phyloP scores from a whole-genome alignment of 306 rosid species.

The Adenanthera pavonina region DNA sequence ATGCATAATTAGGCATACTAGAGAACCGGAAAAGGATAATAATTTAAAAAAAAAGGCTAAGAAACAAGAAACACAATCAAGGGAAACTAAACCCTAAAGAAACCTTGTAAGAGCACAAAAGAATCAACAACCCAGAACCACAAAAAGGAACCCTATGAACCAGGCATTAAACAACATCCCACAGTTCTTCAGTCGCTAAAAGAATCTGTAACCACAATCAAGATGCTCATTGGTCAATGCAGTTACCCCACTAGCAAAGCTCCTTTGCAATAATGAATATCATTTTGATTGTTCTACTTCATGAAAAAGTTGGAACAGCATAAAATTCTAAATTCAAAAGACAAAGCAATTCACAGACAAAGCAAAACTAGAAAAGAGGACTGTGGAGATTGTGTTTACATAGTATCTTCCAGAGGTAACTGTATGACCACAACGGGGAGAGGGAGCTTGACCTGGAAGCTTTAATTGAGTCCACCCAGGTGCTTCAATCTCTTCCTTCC shows the following conservation, averaged over 20 bases:
- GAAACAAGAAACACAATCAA: background rate
- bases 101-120: background rate
- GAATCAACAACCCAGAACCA: background rate
- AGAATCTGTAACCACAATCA: background rate
- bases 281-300: constrained; percentile 20
- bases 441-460: constrained; percentile 99
- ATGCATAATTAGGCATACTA: background rate
- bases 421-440: constrained; percentile 93
- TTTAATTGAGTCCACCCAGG: constrained; percentile 98
- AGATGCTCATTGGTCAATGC: background rate
- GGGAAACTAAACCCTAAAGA: background rate
- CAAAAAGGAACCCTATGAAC: background rate
- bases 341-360: constrained; percentile 24
- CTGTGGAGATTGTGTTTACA: constrained; percentile 55
- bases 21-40: background rate
- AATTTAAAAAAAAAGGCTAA: background rate
- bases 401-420: constrained; percentile 84
- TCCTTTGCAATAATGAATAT: background rate
- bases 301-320: constrained; percentile 3
- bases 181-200: background rate
- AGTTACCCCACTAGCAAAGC: background rate
- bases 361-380: constrained; percentile 28
- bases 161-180: background rate
- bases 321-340: constrained; percentile 25
- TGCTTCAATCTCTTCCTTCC: constrained; percentile 90